A percentile compares a stretch with the other conserved stretches of the same genome.
Conservation (phyloP, 169 alveolate species). For the Plasmodium cynomolgi region DNA sequence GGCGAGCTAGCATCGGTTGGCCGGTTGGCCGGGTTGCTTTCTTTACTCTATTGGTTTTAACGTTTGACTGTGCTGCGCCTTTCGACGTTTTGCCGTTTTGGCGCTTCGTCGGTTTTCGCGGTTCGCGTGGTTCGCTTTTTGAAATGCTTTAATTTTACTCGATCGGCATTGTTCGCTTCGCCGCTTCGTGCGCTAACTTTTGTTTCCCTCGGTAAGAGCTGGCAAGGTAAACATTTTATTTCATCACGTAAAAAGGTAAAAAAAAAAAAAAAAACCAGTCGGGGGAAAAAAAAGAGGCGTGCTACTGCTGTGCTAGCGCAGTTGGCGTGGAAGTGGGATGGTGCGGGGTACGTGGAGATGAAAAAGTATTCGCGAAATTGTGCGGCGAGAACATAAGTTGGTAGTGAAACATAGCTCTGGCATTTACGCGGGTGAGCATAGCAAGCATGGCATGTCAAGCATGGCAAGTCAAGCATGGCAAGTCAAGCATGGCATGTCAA, state of each 20-base stretch:
- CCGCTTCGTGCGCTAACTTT: neutral
- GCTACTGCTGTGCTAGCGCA: neutral
- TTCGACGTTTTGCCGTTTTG: neutral
- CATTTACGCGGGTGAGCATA: neutral
- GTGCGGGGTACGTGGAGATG: neutral
- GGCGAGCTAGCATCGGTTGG: neutral
- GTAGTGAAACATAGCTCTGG: neutral
- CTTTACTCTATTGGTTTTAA: neutral
- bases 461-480: neutral
- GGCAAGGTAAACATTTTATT: neutral
- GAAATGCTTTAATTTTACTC: neutral
- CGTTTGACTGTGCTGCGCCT: neutral
- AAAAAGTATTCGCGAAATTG: neutral
- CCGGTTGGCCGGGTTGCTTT: neutral
- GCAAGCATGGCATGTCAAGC: no score
- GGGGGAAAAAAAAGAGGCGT: neutral
- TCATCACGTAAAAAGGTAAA: neutral
- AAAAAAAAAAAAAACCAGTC: neutral
- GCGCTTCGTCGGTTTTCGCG: neutral
- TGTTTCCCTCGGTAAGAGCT: neutral
- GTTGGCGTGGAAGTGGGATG: neutral
- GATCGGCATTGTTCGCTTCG: neutral
- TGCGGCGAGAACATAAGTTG: neutral
- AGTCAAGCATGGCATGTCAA: neutral
- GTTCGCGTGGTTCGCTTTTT: neutral